Evolutionary conservation across 2,329 filamentous ascomycete genomes (phyloP).

Genomic region (Cryoendolithus antarcticus): DNA sequence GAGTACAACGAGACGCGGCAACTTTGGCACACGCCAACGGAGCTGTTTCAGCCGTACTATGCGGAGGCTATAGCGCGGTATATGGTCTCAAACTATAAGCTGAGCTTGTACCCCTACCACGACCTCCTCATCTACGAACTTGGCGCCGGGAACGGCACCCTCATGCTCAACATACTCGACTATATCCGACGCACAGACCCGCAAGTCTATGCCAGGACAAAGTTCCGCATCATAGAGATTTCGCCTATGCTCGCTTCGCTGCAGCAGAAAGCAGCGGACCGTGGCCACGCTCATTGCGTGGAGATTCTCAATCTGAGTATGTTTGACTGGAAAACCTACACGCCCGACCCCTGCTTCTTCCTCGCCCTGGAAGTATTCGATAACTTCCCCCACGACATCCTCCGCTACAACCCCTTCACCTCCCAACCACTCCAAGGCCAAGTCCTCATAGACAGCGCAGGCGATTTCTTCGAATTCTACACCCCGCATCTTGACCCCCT

Average conservation of each 20-base stretch:
- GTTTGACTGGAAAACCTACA: constrained; percentile 81
- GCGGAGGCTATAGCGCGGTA: constrained; percentile 96
- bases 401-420: constrained; percentile 77
- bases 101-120: constrained; percentile 87
- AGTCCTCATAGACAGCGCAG: constrained; percentile 70
- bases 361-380: constrained; percentile 96
- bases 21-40: constrained; percentile 96
- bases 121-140: constrained; percentile 98
- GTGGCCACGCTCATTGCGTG: constrained; percentile 72
- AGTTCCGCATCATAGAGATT: constrained; percentile 94
- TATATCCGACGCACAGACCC: constrained; percentile 84
- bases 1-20: constrained; percentile 67
- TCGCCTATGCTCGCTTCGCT: constrained; percentile 66
- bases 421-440: constrained; percentile 76
- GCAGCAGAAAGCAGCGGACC: constrained; percentile 57
- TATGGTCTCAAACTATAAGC: constrained; percentile 88
- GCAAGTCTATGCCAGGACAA: constrained; percentile 84
- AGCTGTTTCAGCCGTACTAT: constrained; percentile 92
- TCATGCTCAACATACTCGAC: constrained; percentile 97
- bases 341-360: constrained; percentile 94
- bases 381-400: constrained; percentile 90
- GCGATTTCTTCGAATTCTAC: constrained; percentile 95
- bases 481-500: constrained; percentile 67
- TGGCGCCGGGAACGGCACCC: constrained; percentile 89
- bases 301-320: constrained; percentile 91